Base-by-base conservation (phyloP, 2,329 filamentous ascomycete genomes). In the Colletotrichum sublineola region DNA sequence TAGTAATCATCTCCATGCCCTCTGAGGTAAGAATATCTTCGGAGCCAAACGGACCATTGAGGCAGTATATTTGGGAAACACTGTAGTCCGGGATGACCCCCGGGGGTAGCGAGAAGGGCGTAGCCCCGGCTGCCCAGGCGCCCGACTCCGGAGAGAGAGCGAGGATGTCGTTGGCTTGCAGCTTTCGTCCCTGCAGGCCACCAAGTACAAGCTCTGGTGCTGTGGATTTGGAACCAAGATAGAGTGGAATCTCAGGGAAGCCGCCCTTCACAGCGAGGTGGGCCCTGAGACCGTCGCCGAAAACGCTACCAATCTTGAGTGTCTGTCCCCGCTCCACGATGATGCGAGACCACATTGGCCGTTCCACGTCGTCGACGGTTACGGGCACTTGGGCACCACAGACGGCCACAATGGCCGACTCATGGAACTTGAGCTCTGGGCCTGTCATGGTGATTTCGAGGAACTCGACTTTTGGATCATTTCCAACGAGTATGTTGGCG, bases 401-500 rank as follows among this genome's bases (percentile, higher is more conserved):
- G 33, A 69, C 53, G 2, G 67, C 52, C 18, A 66, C 53, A 5
- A 65, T 29, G 33, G 61, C 36, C 6, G 24, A 36, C 6, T 44
- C 24, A 3, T 52, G 40, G 20, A 65, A 69, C 3, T 31, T 9
- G 31, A 69, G 61, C 29, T 46, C 44, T 6, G 67, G 67, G 24
- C 67, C 67, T 2, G n/a, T 33, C 52, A 58, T 42, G 1, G 53
- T 53, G 18, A 58, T 46, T 75, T 92, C 90, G 0, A 92, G 78
- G 0, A 83, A 84, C 77, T 90, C 90, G 4, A 80, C 84, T 0
- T 82, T 84, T 0, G 82, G 77, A 0, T 83, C 75, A 65, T 92
- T 92, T 0, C 89, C 89, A 0, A 88, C 89, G 1, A 92, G 82
- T 29, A 87, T 80, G 74, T 92, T 92, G 2, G 88, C 89, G 38